Percentiles rank a stretch among this genome's conserved stretches.
These are phyloP conservation scores for Helotiales sp. DNA, from an alignment of 2,329 filamentous ascomycete species.

Conservation along the genomic window DNA sequence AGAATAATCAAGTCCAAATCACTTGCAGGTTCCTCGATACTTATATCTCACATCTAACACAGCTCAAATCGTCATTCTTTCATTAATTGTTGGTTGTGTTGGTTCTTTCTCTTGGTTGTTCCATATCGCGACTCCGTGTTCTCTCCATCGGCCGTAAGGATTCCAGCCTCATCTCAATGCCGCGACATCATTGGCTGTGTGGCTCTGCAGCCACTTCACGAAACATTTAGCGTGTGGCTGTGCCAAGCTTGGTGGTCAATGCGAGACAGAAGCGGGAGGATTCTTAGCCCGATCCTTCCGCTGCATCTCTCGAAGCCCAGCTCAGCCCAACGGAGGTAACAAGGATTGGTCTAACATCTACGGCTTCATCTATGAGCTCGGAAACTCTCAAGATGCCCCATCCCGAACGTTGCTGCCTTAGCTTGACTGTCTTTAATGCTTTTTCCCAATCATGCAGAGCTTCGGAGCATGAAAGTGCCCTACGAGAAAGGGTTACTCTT, in stretches of 20 bases:
- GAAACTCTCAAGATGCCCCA: too few relatives aligned
- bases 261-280: background rate
- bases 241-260: background rate
- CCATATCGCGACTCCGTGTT: background rate
- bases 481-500: too few relatives aligned
- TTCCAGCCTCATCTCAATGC: background rate
- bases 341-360: background rate
- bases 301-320: background rate
- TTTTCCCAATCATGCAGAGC: too few relatives aligned
- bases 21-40: background rate
- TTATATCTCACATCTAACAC: background rate
- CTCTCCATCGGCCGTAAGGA: background rate
- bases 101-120: background rate
- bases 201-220: background rate
- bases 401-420: too few relatives aligned
- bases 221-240: background rate
- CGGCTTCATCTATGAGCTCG: too few relatives aligned
- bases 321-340: background rate
- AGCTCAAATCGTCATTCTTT: background rate
- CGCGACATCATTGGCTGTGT: background rate
- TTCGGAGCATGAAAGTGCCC: too few relatives aligned
- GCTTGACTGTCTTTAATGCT: too few relatives aligned
- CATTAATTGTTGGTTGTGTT: background rate
- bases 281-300: background rate
- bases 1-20: background rate